Conservation (phyloP, 306 rosid species). For the Arachis hypogaea region DNA sequence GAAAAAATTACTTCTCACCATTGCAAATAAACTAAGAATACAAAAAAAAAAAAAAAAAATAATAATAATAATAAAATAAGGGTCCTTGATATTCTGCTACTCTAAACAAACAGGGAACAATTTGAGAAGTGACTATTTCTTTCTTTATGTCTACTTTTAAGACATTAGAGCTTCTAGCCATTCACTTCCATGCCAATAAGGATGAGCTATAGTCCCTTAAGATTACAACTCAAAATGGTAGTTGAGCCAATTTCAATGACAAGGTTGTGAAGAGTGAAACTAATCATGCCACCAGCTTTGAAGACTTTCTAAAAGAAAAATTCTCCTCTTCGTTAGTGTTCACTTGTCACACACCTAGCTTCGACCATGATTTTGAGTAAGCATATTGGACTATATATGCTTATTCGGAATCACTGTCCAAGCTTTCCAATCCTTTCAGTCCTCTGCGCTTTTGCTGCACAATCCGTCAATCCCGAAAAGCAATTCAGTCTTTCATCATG, state of each 20-base stretch:
- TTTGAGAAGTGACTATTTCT: background rate
- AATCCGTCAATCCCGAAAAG: background rate
- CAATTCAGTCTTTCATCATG: constrained; percentile 24
- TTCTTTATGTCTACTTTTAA: constrained; percentile 14
- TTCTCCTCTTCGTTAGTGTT: constrained; percentile 11
- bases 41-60: background rate
- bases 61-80: too few species aligned
- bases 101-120: constrained; percentile 11
- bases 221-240: background rate
- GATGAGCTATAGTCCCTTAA: background rate
- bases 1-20: background rate
- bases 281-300: constrained; percentile 22
- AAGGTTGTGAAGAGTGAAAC: constrained; percentile 13
- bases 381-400: constrained; percentile 33
- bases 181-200: constrained; percentile 14
- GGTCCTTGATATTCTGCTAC: background rate
- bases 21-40: constrained; percentile 4
- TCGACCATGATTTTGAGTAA: constrained; percentile 3
- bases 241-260: constrained; percentile 10
- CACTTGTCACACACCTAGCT: constrained; percentile 20
- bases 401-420: constrained; percentile 43
- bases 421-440: constrained; percentile 66
- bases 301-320: constrained; percentile 1
- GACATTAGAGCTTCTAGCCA: constrained; percentile 14
- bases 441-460: constrained; percentile 74